A percentile compares a stretch with the other conserved stretches of the same genome.
These are phyloP conservation scores for Discostella pseudostelligera DNA, from an alignment of 108 stramenopile species.

Conservation along the genomic window DNA sequence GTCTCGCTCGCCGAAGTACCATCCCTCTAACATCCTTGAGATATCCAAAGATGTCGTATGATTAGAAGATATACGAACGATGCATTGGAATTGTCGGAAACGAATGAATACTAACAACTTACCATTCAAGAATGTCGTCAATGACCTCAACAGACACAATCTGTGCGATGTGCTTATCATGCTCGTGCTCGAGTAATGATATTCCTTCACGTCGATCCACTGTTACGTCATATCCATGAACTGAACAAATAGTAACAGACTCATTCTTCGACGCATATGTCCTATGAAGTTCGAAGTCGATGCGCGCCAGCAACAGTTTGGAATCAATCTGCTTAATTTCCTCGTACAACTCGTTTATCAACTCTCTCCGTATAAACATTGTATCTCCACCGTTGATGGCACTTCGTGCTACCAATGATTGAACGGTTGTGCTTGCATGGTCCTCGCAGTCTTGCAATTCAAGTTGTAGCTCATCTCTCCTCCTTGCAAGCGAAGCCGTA, in stretches of 20 bases:
- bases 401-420: constrained; percentile 17
- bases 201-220: constrained; percentile 29
- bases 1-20: constrained; percentile 37
- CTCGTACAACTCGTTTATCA: constrained; percentile 16
- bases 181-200: constrained; percentile 31
- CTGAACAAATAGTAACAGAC: constrained; percentile 22
- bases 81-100: background rate
- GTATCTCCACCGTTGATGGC: constrained; percentile 15
- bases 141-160: constrained; percentile 15
- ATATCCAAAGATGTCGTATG: background rate
- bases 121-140: constrained; percentile 32
- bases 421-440: background rate
- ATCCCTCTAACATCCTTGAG: constrained; percentile 39
- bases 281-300: constrained; percentile 31
- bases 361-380: constrained; percentile 12
- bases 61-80: background rate
- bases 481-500: constrained; percentile 10
- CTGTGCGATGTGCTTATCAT: constrained; percentile 22
- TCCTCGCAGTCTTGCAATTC: constrained; percentile 14
- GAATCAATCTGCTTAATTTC: constrained; percentile 15
- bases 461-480: constrained; percentile 17
- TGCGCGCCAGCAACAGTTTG: constrained; percentile 4
- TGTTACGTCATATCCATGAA: constrained; percentile 32
- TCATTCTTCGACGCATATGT: constrained; percentile 17
- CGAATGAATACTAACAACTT: background rate